phyloP scores from a whole-genome alignment of 768 basidiomycete species.

The Floccularia luteovirens region DNA sequence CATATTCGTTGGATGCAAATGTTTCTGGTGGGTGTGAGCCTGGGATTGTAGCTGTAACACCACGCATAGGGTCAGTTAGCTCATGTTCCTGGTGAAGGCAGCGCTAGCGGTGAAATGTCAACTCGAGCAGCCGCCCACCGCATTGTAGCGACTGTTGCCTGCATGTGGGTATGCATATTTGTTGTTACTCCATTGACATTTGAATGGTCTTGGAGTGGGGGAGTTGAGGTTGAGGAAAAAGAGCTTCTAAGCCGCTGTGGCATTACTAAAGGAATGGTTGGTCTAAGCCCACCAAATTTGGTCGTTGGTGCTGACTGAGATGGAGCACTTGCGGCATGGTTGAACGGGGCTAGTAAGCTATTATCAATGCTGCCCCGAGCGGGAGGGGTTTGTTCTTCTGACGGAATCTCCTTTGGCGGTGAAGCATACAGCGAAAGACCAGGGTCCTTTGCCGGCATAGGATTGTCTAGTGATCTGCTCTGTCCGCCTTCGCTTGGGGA shows the following conservation, averaged over 20 bases:
- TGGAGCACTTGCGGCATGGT: not conserved
- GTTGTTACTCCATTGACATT: slow-evolving; percentile 17
- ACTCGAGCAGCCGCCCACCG: slow-evolving; percentile 81
- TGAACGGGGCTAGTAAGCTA: not conserved
- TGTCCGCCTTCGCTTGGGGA: not conserved
- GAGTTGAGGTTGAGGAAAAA: slow-evolving; percentile 16
- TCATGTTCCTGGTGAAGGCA: slow-evolving; percentile 91
- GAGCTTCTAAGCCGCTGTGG: slow-evolving; percentile 27
- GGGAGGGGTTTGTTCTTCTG: slow-evolving; percentile 1
- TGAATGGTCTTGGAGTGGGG: slow-evolving; percentile 10
- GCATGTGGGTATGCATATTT: slow-evolving; percentile 54
- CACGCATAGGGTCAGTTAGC: slow-evolving; percentile 84
- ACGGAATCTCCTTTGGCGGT: not conserved
- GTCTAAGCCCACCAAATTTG: slow-evolving; percentile 13
- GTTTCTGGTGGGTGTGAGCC: slow-evolving; percentile 41
- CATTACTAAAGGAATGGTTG: slow-evolving; percentile 13
- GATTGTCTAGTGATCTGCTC: not conserved
- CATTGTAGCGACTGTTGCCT: slow-evolving; percentile 77
- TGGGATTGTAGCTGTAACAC: slow-evolving; percentile 58
- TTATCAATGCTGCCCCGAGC: not conserved
- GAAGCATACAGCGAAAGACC: not conserved
- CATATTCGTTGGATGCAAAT: slow-evolving; percentile 18
- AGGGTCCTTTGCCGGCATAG: not conserved
- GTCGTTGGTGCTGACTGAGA: slow-evolving; percentile 4
- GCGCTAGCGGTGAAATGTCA: slow-evolving; percentile 77